Base-by-base conservation (phyloP, 441 rosid species). In the Omphalea diandra region DNA sequence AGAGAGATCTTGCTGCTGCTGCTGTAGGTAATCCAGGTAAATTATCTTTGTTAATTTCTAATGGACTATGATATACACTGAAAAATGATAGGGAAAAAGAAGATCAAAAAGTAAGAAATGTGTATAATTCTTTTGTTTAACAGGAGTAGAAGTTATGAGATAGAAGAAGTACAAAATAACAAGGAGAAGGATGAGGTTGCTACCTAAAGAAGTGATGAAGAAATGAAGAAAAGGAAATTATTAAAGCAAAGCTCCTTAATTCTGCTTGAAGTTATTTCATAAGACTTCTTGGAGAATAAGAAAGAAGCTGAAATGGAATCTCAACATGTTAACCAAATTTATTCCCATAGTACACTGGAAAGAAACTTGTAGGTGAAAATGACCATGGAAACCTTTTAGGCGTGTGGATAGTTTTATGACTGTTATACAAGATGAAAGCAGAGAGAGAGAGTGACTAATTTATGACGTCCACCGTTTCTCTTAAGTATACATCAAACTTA, bases 21-120 rank as follows among this genome's bases (percentile, higher is more conserved):
- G 84, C 88, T 75, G 89, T 71, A 65, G 87, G 82, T 53, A 85
- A 90, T 84, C 84, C 89, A 75, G 93, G 97, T 91, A 84, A 63
- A 55, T 59, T 36, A 11, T 56, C 7, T 43, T 53, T 41, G 59
- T 62, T 14, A 52, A 43, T 18, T 47, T 56, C 35, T 10, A 44
- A 56, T 38, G 20, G 49, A 17, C 9, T 66, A 55, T 31, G 24
- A 1, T 22, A n/a, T 20, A 29, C 18, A 31, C 5, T 50, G 29
- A 17, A 1, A 18, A 46, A 18, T 11, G 27, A 0, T 47, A 11
- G 5, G 50, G 38, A 67, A 9, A 40, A 40, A 41, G 49, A 38
- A 55, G 27, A 36, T 17, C n/a, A 2, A 36, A 18, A 18, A 38
- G 7, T 43, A n/a, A 15, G 18, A 44, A 36, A 41, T 26, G 4